These are phyloP conservation scores for Pseudogymnoascus sp. DNA, from an alignment of 2,329 filamentous ascomycete genomes.

Conservation along the genomic window DNA sequence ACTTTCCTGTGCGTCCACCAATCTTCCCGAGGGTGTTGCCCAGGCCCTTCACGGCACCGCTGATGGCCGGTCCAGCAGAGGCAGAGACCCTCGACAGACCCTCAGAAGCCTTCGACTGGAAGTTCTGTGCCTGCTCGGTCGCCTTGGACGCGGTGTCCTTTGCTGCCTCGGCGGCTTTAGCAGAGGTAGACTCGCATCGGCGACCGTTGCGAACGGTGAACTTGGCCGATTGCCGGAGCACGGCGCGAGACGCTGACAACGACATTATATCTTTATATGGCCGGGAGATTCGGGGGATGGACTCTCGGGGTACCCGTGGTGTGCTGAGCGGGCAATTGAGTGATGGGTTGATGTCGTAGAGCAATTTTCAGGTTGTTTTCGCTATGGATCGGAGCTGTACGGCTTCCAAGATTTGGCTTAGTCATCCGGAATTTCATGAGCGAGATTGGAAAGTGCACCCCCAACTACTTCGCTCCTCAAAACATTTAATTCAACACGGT, in stretches of 20 bases:
- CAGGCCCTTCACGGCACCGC: slow-evolving; percentile 62
- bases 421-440: slow-evolving; percentile 10
- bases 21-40: slow-evolving; percentile 63
- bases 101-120: slow-evolving; percentile 63
- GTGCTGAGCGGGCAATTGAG: slow-evolving; percentile 25
- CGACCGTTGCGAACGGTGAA: slow-evolving; percentile 28
- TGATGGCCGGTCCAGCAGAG: slow-evolving; percentile 70
- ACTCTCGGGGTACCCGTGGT: slow-evolving; percentile 15
- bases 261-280: slow-evolving; percentile 24
- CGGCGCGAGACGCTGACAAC: slow-evolving; percentile 26
- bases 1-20: slow-evolving; percentile 73
- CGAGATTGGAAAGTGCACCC: not conserved
- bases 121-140: slow-evolving; percentile 37
- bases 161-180: slow-evolving; percentile 40
- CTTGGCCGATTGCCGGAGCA: slow-evolving; percentile 27
- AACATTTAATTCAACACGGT: not conserved
- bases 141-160: slow-evolving; percentile 39
- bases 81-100: slow-evolving; percentile 76
- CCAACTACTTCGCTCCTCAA: not conserved
- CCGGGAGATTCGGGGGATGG: slow-evolving; percentile 17
- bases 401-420: slow-evolving; percentile 8
- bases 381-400: slow-evolving; percentile 9
- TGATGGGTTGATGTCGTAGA: slow-evolving; percentile 15
- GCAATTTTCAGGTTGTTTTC: slow-evolving; percentile 13
- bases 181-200: slow-evolving; percentile 54